Evolutionary conservation across 176 grass and related monocot species (phyloP), one percentile per base, ranked within the genome.

Genomic region (Zea luxurians): DNA sequence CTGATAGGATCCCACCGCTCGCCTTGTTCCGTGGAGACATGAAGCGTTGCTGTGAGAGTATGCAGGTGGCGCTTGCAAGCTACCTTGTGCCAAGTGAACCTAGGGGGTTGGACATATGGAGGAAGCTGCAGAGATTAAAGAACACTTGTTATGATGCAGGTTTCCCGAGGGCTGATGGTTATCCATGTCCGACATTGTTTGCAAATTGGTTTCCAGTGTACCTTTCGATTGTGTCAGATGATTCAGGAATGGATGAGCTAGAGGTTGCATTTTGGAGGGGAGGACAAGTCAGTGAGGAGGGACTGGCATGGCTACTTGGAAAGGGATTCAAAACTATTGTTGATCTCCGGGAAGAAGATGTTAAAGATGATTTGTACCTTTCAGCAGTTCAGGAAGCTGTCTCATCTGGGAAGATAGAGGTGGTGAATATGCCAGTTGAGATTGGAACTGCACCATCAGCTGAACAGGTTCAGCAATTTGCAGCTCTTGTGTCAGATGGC

Each of bases 221-320:
- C 73, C 70, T 79, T 40, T 88, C 86, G 34, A 68, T 78, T 62
- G 74, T 60, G 4, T 83, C 81, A 61, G 88, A 91, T 84, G 80
- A 95, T 80, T 66, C 70, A 7, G 63, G 55, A 20, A 46, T 66
- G 17, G 96, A 93, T 73, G 90, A 95, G 54, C 74, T 89, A 55
- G 92, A 95, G 68, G 79, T 92, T 72, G 86, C 92, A 76, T 99
- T 99, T 79, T 99, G 96, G 92, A 90, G 90, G 65, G 96, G 92
- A 90, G 96, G 96, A 42, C 92, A 99, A 71, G 83, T 95, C 61
- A 99, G 87, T 10, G 88, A 84, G 83, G 96, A 95, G 62, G 92
- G 92, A 79, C 77, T 99, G 59, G 53, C 42, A 38, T 99, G 96
- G 92, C 83, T 99, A 54, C 55, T 95, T 64, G 75, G 71, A 12